Percentiles rank a stretch among this genome's conserved stretches.
Evolutionary conservation across 495 filamentous ascomycete species (phyloP).

Genomic region (Penicillium waksmanii): DNA sequence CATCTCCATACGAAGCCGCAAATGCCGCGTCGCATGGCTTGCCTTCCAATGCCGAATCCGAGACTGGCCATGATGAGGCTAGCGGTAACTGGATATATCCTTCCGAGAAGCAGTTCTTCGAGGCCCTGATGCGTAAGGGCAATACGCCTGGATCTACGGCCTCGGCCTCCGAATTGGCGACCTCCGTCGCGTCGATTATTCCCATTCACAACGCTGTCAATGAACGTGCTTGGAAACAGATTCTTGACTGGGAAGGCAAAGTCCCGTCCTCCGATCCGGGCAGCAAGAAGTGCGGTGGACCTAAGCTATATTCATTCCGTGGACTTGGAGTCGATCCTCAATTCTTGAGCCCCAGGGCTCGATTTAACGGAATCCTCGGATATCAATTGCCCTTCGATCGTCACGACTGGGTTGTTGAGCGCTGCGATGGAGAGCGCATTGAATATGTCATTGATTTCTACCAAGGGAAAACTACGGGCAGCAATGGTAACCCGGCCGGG

Average conservation of each 20-base stretch:
- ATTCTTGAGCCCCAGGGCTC: constrained; percentile 78
- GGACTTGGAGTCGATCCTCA: constrained; percentile 64
- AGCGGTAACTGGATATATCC: constrained; percentile 96
- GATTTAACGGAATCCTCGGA: constrained; percentile 78
- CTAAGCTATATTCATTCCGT: constrained; percentile 80
- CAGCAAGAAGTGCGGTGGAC: constrained; percentile 74
- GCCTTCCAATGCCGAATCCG: constrained; percentile 70
- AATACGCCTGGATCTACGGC: constrained; percentile 46
- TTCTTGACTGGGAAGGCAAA: constrained; percentile 79
- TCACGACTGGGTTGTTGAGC: constrained; percentile 96
- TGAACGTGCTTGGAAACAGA: constrained; percentile 84
- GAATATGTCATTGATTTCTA: constrained; percentile 99
- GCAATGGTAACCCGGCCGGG: constrained; percentile 26
- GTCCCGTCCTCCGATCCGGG: constrained; percentile 52
- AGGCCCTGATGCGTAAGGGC: constrained; percentile 86
- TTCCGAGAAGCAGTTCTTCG: constrained; percentile 93
- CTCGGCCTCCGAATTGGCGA: constrained; percentile 51
- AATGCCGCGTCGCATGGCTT: constrained; percentile 46
- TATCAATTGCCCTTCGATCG: constrained; percentile 92
- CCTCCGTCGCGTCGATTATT: constrained; percentile 85
- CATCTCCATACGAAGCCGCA: constrained; percentile 35
- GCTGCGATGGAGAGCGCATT: constrained; percentile 78
- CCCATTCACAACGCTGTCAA: constrained; percentile 99
- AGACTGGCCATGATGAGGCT: constrained; percentile 65
- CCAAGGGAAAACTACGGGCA: constrained; percentile 61